phyloP scores from a whole-genome alignment of 192 early-diverging fungal species.

The Linnemannia hyalina region DNA sequence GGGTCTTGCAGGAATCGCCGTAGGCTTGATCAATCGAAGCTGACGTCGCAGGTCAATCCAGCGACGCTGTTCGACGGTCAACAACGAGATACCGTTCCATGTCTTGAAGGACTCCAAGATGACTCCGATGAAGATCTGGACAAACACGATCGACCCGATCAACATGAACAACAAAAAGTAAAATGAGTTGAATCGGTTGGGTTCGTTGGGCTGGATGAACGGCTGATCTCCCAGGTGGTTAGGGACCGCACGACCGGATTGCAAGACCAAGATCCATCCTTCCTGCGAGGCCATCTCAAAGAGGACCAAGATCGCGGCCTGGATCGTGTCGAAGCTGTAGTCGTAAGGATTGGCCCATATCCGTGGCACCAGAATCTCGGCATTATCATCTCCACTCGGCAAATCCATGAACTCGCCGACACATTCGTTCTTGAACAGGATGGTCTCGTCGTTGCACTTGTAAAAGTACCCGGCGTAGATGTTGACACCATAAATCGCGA shows the following conservation, averaged over 20 bases:
- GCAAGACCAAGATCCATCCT: slow-evolving; percentile 68
- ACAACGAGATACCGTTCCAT: slow-evolving; percentile 65
- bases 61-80: slow-evolving; percentile 69
- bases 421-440: slow-evolving; percentile 42
- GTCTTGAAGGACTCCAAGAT: slow-evolving; percentile 70
- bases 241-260: slow-evolving; percentile 53
- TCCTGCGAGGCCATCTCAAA: slow-evolving; percentile 71
- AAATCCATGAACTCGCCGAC: slow-evolving; percentile 55
- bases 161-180: slow-evolving; percentile 72
- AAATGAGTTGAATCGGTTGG: slow-evolving; percentile 64
- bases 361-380: slow-evolving; percentile 58
- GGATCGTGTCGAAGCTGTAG: slow-evolving; percentile 71
- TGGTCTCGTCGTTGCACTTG: slow-evolving; percentile 55
- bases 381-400: slow-evolving; percentile 31
- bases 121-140: slow-evolving; percentile 71
- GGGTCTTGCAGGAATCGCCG: slow-evolving; percentile 64
- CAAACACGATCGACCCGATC: slow-evolving; percentile 68
- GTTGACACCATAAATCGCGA: slow-evolving; percentile 69
- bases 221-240: slow-evolving; percentile 55
- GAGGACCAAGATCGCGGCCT: slow-evolving; percentile 61
- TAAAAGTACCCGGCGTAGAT: slow-evolving; percentile 69
- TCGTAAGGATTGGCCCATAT: slow-evolving; percentile 71
- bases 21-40: slow-evolving; percentile 63
- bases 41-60: slow-evolving; percentile 72
- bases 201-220: slow-evolving; percentile 47